phyloP scores from a whole-genome alignment of 2,329 filamentous ascomycete species.

The Dactylellina sp. region DNA sequence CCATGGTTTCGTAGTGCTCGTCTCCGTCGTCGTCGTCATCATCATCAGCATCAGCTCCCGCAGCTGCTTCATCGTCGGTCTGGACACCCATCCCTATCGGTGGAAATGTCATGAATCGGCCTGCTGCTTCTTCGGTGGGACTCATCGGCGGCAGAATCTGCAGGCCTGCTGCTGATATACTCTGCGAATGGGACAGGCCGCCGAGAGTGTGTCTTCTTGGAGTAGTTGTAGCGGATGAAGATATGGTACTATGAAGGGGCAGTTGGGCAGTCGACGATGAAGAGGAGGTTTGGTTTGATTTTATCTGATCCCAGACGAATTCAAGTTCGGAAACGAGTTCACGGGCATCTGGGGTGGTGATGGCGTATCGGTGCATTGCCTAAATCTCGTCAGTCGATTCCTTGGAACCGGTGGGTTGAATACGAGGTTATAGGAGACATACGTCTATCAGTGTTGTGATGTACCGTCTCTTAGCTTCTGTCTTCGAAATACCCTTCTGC shows the following conservation, averaged over 20 bases:
- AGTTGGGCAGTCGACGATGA: slow-evolving; percentile 66
- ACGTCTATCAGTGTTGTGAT: slow-evolving; percentile 88
- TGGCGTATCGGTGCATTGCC: slow-evolving; percentile 96
- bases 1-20: slow-evolving; percentile 61
- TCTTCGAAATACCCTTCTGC: slow-evolving; percentile 83
- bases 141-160: slow-evolving; percentile 52
- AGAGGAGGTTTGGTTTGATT: slow-evolving; percentile 78
- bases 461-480: slow-evolving; percentile 93
- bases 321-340: slow-evolving; percentile 95
- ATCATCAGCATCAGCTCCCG: slow-evolving; percentile 67
- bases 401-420: background rate
- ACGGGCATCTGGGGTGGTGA: slow-evolving; percentile 80
- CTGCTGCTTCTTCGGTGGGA: slow-evolving; percentile 47
- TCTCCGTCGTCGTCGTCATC: slow-evolving; percentile 64
- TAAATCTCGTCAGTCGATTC: slow-evolving; percentile 22
- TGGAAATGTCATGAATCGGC: slow-evolving; percentile 35
- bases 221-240: slow-evolving; percentile 44
- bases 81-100: slow-evolving; percentile 65
- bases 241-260: slow-evolving; percentile 50
- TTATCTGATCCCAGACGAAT: slow-evolving; percentile 99
- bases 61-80: slow-evolving; percentile 80
- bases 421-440: slow-evolving; percentile 25
- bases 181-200: slow-evolving; percentile 44
- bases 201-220: slow-evolving; percentile 14
- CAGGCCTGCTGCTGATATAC: slow-evolving; percentile 34